phyloP scores from a whole-genome alignment of 805 yeast species.

The Alloascoidea hylecoeti region DNA sequence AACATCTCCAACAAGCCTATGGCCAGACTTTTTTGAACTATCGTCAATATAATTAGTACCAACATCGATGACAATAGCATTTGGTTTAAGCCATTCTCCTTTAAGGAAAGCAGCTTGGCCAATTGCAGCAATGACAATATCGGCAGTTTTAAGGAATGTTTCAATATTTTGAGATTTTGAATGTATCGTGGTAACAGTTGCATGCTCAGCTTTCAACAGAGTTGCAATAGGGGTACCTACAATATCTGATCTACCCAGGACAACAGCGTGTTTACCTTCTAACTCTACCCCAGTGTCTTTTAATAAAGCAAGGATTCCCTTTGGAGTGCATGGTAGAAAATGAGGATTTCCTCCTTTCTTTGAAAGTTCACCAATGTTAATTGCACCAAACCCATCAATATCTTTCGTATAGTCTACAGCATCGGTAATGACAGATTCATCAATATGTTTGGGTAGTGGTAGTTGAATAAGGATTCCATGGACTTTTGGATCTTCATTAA shows the following conservation, averaged over 20 bases:
- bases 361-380: conserved; percentile 80
- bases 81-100: conserved; percentile 80
- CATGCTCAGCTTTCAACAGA: conserved; percentile 60
- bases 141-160: conserved; percentile 50
- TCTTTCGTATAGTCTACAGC: conserved; percentile 76
- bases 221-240: conserved; percentile 92
- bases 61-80: conserved; percentile 81
- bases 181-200: conserved; percentile 81
- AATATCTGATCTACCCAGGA: conserved; percentile 88
- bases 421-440: conserved; percentile 70
- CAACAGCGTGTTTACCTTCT: conserved; percentile 79
- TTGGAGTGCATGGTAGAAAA: conserved; percentile 91
- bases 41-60: conserved; percentile 89
- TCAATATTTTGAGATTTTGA: conserved; percentile 55
- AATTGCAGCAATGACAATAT: conserved; percentile 83
- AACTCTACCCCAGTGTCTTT: conserved; percentile 52
- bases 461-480: conserved; percentile 86
- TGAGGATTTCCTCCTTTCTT: conserved; percentile 74
- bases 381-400: conserved; percentile 89
- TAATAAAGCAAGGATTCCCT: conserved; percentile 76
- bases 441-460: conserved; percentile 71
- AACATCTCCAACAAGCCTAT: conserved; percentile 87
- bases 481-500: conserved; percentile 63
- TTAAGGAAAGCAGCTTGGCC: conserved; percentile 77
- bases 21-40: conserved; percentile 59